Conservation (phyloP, 163 green algal genomes). For the Volvox carteri region DNA sequence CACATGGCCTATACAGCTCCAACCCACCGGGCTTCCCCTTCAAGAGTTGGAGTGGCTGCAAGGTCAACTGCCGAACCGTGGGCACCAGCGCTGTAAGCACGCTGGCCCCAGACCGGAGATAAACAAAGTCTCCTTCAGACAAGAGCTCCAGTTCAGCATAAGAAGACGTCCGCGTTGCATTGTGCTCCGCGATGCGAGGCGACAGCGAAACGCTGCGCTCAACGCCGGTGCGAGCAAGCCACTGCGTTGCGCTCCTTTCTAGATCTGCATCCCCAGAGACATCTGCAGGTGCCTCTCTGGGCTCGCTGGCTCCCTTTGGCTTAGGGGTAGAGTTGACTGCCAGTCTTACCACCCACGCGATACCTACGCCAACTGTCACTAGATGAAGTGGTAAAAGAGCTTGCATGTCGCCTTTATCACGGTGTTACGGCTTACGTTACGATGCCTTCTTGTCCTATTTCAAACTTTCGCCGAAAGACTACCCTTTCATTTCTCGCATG, state of each 20-base stretch:
- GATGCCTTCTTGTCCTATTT: neutral
- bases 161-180: neutral
- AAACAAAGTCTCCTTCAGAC: slow-evolving; percentile 13
- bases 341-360: neutral
- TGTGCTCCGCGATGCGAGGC: neutral
- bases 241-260: slow-evolving; percentile 10
- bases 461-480: slow-evolving; percentile 2
- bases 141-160: slow-evolving; percentile 40
- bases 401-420: slow-evolving; percentile 1
- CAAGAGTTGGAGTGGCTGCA: neutral
- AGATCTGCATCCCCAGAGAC: slow-evolving; percentile 3
- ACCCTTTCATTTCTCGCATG: neutral
- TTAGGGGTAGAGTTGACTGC: neutral
- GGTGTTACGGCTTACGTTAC: neutral
- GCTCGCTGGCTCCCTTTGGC: neutral
- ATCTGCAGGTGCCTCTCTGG: neutral
- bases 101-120: neutral
- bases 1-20: no score
- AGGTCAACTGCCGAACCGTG: neutral
- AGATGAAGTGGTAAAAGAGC: slow-evolving; percentile 13
- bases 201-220: neutral
- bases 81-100: slow-evolving; percentile 38
- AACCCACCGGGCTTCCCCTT: slow-evolving; percentile 33
- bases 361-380: neutral
- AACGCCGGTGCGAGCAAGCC: slow-evolving; percentile 1